Base-by-base conservation (phyloP, 805 yeast species). In the Pichia manshurica region DNA sequence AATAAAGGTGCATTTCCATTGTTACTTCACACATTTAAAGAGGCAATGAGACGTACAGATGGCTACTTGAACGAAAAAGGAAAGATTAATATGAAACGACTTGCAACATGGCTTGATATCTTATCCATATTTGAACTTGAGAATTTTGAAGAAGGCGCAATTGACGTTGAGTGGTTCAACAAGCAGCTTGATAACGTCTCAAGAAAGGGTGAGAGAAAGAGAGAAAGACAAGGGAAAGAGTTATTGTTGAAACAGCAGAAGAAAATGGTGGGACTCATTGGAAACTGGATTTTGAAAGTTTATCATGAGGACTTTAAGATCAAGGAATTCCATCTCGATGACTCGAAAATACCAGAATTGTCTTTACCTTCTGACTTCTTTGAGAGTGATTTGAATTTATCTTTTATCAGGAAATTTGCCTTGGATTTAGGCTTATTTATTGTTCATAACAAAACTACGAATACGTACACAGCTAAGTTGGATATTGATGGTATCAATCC, bases 1-100 rank as follows among this genome's bases (percentile, higher is more conserved):
- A 90, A 89, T 62, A 93, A 90, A 57, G 98, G 97, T 56, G 99
- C 98, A 0, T 86, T 93, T 70, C 96, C 98, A n/a, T 76, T 89
- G 28, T 73, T 93, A 59, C 73, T 93, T 56, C 87, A 83, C 53
- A 84, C 96, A 15, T 93, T 93, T 70, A 93, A 90, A 64, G 81
- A 80, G 58, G 80, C 90, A 23, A 71, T 93, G 61, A 74, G 76
- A 55, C 76, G 75, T 52, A 68, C 79, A 48, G 95, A 86, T 62
- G 96, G 95, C 5, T 93, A 93, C 59, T 72, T 93, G 51, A 87
- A 87, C 58, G 86, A 86, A 53, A 73, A 75, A 46, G 99, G 99
- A 55, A 74, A 75, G 32, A 89, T 93, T 56, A 84, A 93, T 63
- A 72, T 90, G 53, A 67, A 72, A 49, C 74, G 95, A 55, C 71